These are phyloP conservation scores for Reutealis trisperma DNA, from an alignment of 345 rosid genomes.

Conservation along the genomic window DNA sequence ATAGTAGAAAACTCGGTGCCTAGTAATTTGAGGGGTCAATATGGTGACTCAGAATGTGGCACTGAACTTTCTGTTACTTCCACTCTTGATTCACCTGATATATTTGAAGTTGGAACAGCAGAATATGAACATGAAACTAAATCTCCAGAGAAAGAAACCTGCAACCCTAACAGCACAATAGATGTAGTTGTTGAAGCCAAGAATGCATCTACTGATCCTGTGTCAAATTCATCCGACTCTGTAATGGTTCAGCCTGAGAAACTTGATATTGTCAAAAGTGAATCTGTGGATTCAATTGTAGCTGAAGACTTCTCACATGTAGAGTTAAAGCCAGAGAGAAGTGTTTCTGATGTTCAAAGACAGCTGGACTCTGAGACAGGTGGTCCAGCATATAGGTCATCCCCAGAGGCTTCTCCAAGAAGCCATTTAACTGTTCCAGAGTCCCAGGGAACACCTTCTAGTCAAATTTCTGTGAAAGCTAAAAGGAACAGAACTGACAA, in stretches of 20 bases:
- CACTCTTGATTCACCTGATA: conserved; percentile 84
- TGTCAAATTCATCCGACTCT: conserved; percentile 25
- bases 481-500: conserved; percentile 53
- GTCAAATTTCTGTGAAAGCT: conserved; percentile 66
- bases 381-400: conserved; percentile 41
- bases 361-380: conserved; percentile 38
- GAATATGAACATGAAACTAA: conserved; percentile 45
- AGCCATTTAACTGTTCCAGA: conserved; percentile 65
- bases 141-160: conserved; percentile 38
- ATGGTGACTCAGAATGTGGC: conserved; percentile 80
- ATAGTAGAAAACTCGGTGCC: conserved; percentile 36
- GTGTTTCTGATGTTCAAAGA: conserved; percentile 41
- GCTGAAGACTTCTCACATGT: conserved; percentile 29
- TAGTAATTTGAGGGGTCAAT: conserved; percentile 34
- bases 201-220: conserved; percentile 28
- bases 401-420: conserved; percentile 63
- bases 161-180: conserved; percentile 28
- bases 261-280: conserved; percentile 32
- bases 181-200: conserved; percentile 39
- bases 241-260: conserved; percentile 37
- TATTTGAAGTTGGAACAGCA: conserved; percentile 50
- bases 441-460: conserved; percentile 83
- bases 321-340: conserved; percentile 37
- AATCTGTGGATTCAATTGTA: conserved; percentile 31
- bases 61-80: conserved; percentile 88